Evolutionary conservation across 164 flowering plant genomes (phyloP).

Genomic region (Magnolia changhungtana): DNA sequence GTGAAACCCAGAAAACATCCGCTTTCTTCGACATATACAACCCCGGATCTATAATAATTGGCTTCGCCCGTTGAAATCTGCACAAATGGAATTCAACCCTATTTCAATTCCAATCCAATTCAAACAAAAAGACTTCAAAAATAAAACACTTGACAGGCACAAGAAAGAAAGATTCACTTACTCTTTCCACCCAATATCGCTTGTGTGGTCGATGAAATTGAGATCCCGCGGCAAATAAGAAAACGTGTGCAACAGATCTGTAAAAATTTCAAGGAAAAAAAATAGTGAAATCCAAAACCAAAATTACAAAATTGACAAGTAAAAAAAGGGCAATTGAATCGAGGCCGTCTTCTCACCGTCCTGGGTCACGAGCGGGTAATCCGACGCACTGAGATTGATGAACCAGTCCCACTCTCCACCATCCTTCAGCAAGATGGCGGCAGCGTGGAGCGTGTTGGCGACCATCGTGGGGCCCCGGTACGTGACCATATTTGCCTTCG

Average conservation of each 20-base stretch:
- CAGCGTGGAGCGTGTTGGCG: constrained; percentile 43
- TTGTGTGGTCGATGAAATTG: constrained; percentile 59
- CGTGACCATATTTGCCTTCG: constrained; percentile 41
- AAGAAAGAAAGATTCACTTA: constrained; percentile 16
- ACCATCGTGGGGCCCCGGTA: constrained; percentile 52
- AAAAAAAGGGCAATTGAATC: not conserved
- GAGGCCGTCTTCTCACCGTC: constrained; percentile 23
- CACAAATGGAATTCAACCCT: not conserved
- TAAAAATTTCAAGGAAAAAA: not conserved
- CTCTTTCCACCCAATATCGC: constrained; percentile 61
- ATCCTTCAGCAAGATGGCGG: constrained; percentile 33
- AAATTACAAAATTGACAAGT: not conserved
- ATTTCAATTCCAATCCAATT: constrained; percentile 2
- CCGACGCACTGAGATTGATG: constrained; percentile 41
- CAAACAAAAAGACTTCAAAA: not conserved
- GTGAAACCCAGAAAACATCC: constrained; percentile 48
- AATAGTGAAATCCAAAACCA: not conserved
- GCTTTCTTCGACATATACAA: constrained; percentile 42
- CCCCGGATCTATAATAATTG: constrained; percentile 56
- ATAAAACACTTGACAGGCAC: not conserved
- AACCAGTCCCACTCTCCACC: constrained; percentile 46
- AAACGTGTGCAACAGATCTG: constrained; percentile 56
- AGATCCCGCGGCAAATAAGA: constrained; percentile 47
- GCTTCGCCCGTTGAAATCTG: constrained; percentile 50
- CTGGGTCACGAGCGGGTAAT: constrained; percentile 46